A percentile compares a stretch with the other conserved stretches of the same genome.
These are phyloP conservation scores for Agrocybe pediades DNA, from an alignment of 768 basidiomycete species.

Conservation along the genomic window DNA sequence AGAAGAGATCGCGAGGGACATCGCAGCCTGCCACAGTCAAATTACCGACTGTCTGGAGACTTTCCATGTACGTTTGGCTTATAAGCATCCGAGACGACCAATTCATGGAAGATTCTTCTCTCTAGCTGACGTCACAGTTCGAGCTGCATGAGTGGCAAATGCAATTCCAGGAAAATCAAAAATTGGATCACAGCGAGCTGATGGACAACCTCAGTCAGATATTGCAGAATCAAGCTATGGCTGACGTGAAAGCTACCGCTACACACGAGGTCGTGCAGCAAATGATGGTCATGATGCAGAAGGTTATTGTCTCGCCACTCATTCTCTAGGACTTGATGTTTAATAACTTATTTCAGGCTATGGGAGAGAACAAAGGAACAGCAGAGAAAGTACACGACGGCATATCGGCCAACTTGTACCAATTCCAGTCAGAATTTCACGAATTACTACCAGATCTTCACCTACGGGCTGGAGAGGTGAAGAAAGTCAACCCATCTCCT, in stretches of 20 bases:
- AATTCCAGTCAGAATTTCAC: constrained; percentile 46
- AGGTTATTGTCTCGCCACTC: constrained; percentile 26
- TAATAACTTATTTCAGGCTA: constrained; percentile 21
- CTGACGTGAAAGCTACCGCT: constrained; percentile 31
- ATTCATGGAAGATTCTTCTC: background rate
- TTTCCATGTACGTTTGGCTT: constrained; percentile 40
- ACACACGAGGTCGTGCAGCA: constrained; percentile 35
- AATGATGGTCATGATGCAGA: constrained; percentile 54
- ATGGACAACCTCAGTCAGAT: constrained; percentile 45
- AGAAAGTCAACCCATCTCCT: constrained; percentile 47
- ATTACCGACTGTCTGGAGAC: constrained; percentile 48
- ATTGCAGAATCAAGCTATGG: constrained; percentile 38
- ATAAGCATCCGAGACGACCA: background rate
- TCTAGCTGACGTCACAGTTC: constrained; percentile 45
- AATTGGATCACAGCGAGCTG: constrained; percentile 45
- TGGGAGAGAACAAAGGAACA: constrained; percentile 31
- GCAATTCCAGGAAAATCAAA: constrained; percentile 37
- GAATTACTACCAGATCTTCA: constrained; percentile 52
- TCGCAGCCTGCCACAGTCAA: constrained; percentile 44
- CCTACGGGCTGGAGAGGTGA: constrained; percentile 54
- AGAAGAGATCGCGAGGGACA: constrained; percentile 41
- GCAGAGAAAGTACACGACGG: constrained; percentile 41
- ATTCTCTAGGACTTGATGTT: background rate
- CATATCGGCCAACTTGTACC: constrained; percentile 49
- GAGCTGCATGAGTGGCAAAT: constrained; percentile 52